Base-by-base conservation (phyloP, 306 rosid species). In the Castanopsis chinensis region DNA sequence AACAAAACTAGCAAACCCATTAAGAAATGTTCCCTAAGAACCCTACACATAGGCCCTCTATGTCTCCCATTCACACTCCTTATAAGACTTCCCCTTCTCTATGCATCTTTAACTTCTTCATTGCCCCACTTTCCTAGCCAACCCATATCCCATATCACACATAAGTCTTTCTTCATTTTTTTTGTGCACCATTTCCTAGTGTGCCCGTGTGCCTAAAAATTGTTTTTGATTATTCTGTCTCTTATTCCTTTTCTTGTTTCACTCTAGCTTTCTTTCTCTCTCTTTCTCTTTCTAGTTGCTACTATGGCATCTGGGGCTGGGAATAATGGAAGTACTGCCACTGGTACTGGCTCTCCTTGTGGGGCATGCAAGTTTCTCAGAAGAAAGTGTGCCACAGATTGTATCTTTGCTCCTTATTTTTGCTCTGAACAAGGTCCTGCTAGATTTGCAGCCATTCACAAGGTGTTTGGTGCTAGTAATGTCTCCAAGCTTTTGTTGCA, bases 351-450 rank as follows among this genome's bases (percentile, higher is more conserved):
- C 0, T 93, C 99, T 18, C 99, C 99, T 43, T 96, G 99, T 33
- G 99, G 99, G 20, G 99, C 99, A 68, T 96, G 99, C 92, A 96
- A 96, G 85, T 96, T 93, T 79, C 94, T 96, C 1, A 60, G 99
- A 76, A 61, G 99, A 58, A 96, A 93, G 86, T 96, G 99, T 53
- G 93, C 96, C 2, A 18, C 88, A 5, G 99, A 96, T 4, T 96
- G 98, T 78, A 79, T 96, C 28, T 96, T 96, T 81, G 99, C 98
- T 6, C 99, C 99, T 4, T 96, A 96, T 59, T 96, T 96, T 64
- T 88, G 93, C 87, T 89, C 92, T 0, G 99, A 96, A 52, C 97
- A 90, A 85, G 97, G 98, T 1, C 89, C 97, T 12, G 94, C 97
- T 0, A 79, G 94, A 58, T 96, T 96, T 76, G 98, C 98, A n/a